Base-by-base conservation (phyloP, 2,329 filamentous ascomycete genomes). In the Colletotrichum chrysophilum region DNA sequence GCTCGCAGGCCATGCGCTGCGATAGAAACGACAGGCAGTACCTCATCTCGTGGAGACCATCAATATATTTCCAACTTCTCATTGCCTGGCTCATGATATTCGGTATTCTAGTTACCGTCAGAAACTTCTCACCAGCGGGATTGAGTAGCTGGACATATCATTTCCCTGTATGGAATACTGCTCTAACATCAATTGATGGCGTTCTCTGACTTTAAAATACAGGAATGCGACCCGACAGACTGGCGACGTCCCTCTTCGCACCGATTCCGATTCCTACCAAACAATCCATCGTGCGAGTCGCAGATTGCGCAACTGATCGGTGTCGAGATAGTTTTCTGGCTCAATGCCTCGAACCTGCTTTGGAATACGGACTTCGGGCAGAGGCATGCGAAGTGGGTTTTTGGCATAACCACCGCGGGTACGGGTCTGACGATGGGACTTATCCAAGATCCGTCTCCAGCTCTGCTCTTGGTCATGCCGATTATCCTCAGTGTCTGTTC, bases 121-220 rank as follows among this genome's bases (percentile, higher is more conserved):
- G 38, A 9, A 43, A 43, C 3, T 12, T 43, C 3, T 43, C 38
- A 1, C 2, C 18, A 3, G 38, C 3, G 3, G 38, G 38, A 6
- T 2, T 43, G 9, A n/a, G 9, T 3, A 43, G 2, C 3, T 43
- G 38, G 38, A 48, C 5, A n/a, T n/a, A 48, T 3, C 3, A 48
- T 1, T 48, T 48, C 2, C 38, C 38, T 0, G 38, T n/a, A 48
- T 12, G 5, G 8, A 6, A 43, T 4, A 43, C 1, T 9, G 1
- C 5, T n/a, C 4, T n/a, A 0, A 0, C 18, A 43, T 2, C 2
- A 5, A n/a, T n/a, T 2, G 1, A 43, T 43, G 5, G 0, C 8
- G 18, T 12, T 43, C 18, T 3, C 38, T 43, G 9, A 43, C 18
- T 43, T 1, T n/a, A 1, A 5, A 10, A 6, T 0, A 12, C 3